Base-by-base conservation (phyloP, 352 stramenopile genomes). In the Halophytophthora batemanensis region DNA sequence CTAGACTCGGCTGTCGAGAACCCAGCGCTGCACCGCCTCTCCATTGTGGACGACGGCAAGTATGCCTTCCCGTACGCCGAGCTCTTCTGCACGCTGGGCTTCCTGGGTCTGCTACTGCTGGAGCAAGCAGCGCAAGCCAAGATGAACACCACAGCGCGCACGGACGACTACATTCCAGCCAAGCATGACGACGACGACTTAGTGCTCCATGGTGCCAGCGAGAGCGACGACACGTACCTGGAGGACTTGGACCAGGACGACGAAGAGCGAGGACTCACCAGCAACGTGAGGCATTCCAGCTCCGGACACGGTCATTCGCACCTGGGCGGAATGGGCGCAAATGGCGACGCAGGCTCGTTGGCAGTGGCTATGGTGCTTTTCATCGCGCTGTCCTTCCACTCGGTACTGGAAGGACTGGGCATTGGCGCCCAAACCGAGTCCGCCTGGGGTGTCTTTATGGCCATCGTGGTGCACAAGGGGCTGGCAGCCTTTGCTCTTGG, bases 401-500 rank as follows among this genome's bases (percentile, higher is more conserved):
- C 81, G 38, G 78, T 91, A 31, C 61, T 91, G 3, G 81, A 91
- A 51, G 81, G 81, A 14, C 59, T 91, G 10, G 81, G 81, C 37
- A 86, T 91, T 53, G 81, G 81, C 15, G 81, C 81, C 4, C 81
- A 91, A 55, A 77, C 47, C 6, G 67, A 74, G 40, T 75, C 81
- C 21, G 81, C 81, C 21, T 91, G 81, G 81, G 77, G 78, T 14
- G 81, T 91, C 1, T 89, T 89, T 51, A 36, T 87, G 33, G 81
- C 81, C 6, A 91, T 91, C 51, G 55, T 91, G 17, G 67, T 89
- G 54, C 81, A 91, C 67, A 91, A 91, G 56, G 81, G 81, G 2
- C 69, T 91, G 18, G 81, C 77, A 4, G 77, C 81, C 0, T 91
- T 91, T 44, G 81, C 81, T 3, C 57, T 91, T 15, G 77, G 77